phyloP scores from a whole-genome alignment of 495 filamentous ascomycete genomes.

The Penicillium lagena region DNA sequence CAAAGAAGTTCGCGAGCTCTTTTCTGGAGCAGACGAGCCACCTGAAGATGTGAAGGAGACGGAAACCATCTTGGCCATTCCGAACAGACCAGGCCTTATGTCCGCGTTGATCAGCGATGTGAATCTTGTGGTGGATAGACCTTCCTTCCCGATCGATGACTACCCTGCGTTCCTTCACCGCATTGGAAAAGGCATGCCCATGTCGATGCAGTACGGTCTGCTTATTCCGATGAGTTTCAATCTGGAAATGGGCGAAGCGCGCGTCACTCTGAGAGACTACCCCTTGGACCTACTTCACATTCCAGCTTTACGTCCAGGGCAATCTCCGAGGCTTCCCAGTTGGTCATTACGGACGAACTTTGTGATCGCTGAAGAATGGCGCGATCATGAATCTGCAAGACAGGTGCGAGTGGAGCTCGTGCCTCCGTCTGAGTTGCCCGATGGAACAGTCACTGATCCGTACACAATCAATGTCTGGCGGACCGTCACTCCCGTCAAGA shows the following conservation, averaged over 20 bases:
- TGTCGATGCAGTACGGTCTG: conserved; percentile 80
- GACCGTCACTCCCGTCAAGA: conserved; percentile 92
- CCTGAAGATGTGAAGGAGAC: conserved; percentile 74
- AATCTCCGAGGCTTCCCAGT: conserved; percentile 73
- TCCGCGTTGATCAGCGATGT: conserved; percentile 76
- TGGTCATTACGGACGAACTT: conserved; percentile 86
- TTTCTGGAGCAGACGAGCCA: conserved; percentile 78
- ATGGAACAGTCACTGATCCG: conserved; percentile 35
- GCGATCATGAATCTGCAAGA: conserved; percentile 68
- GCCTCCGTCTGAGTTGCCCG: conserved; percentile 53
- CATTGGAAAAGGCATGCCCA: conserved; percentile 93
- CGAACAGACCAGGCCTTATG: conserved; percentile 81
- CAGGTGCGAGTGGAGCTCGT: conserved; percentile 81
- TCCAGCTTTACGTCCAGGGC: conserved; percentile 70
- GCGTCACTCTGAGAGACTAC: conserved; percentile 82
- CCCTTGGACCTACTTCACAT: conserved; percentile 89
- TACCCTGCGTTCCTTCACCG: conserved; percentile 76
- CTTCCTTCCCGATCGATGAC: conserved; percentile 76
- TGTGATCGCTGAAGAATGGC: conserved; percentile 91
- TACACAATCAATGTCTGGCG: conserved; percentile 83
- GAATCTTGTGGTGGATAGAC: conserved; percentile 82
- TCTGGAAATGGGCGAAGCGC: conserved; percentile 86
- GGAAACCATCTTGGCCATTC: conserved; percentile 81
- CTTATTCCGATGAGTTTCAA: conserved; percentile 86
- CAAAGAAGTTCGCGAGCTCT: conserved; percentile 70